Evolutionary conservation across 148 eudicot genomes (phyloP).

Genomic region (Rhododendron kiyosumense): DNA sequence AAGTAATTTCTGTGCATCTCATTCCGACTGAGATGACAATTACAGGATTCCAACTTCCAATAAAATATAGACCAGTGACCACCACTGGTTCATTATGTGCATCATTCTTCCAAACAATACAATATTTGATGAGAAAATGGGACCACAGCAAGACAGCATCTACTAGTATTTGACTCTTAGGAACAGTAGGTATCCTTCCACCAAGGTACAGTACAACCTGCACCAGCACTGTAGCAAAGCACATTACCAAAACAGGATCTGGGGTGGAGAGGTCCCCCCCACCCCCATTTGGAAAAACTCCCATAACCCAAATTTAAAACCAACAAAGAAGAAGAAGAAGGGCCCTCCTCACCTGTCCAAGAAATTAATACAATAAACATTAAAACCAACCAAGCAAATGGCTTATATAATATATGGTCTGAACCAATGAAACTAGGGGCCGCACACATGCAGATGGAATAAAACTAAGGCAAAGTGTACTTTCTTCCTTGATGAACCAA

Average conservation of each 20-base stretch:
- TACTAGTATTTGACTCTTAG: background rate
- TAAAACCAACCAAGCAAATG: background rate
- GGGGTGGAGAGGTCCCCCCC: constrained; percentile 15
- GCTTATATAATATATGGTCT: background rate
- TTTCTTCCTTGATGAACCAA: constrained; percentile 28
- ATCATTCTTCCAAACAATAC: constrained; percentile 1
- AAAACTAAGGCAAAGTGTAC: constrained; percentile 32
- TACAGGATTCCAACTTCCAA: background rate
- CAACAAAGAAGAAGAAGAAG: too few relatives aligned
- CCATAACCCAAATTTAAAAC: background rate
- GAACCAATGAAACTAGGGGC: background rate
- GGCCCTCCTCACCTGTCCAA: background rate
- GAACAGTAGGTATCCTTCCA: background rate
- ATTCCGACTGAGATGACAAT: too few relatives aligned
- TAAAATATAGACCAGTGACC: background rate
- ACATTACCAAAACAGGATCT: constrained; percentile 17
- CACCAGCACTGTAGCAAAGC: background rate
- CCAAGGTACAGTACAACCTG: constrained; percentile 5
- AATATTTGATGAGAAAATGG: background rate
- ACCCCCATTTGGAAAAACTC: constrained; percentile 11
- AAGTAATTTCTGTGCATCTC: too few relatives aligned
- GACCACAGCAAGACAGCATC: constrained; percentile 16
- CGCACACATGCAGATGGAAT: constrained; percentile 14
- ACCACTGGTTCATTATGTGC: background rate
- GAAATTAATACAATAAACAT: background rate